These are phyloP conservation scores for Leptodontidium sp. DNA, from an alignment of 2,329 filamentous ascomycete species.

Conservation along the genomic window DNA sequence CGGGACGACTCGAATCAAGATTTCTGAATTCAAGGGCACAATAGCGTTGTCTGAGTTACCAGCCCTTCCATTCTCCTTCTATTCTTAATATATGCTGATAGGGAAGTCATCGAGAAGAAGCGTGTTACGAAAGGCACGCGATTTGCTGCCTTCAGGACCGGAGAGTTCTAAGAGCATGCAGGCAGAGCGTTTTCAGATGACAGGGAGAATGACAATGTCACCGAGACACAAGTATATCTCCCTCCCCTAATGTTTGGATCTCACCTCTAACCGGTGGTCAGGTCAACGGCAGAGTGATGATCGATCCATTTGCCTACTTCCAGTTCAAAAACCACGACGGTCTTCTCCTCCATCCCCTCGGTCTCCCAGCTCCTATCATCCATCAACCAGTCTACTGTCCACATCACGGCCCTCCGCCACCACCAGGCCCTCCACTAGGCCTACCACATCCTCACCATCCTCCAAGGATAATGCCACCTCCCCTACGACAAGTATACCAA, in stretches of 20 bases:
- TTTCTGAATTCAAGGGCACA: conserved; percentile 51
- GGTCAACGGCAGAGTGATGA: conserved; percentile 83
- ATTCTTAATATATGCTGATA: conserved; percentile 51
- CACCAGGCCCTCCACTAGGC: background rate
- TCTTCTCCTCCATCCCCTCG: conserved; percentile 6
- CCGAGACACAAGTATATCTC: conserved; percentile 42
- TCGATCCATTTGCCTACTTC: conserved; percentile 64
- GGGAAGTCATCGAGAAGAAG: conserved; percentile 45
- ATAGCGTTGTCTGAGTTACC: conserved; percentile 53
- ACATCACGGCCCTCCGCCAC: conserved; percentile 5
- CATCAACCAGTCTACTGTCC: conserved; percentile 3
- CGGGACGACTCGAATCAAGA: conserved; percentile 17
- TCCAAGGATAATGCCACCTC: background rate
- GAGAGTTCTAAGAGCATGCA: conserved; percentile 21
- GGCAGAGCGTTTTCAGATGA: conserved; percentile 12
- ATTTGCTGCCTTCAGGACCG: conserved; percentile 49
- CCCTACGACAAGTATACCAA: background rate
- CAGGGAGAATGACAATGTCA: background rate
- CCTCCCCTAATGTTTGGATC: background rate
- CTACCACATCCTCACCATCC: conserved; percentile 7
- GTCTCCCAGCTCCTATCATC: conserved; percentile 12
- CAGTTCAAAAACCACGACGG: conserved; percentile 38
- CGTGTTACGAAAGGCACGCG: conserved; percentile 51
- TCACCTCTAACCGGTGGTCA: background rate
- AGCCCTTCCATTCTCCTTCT: conserved; percentile 49